Evolutionary conservation across 2,329 filamentous ascomycete species (phyloP), one percentile per base, ranked within the genome.

Genomic region (Penicillium freii): DNA sequence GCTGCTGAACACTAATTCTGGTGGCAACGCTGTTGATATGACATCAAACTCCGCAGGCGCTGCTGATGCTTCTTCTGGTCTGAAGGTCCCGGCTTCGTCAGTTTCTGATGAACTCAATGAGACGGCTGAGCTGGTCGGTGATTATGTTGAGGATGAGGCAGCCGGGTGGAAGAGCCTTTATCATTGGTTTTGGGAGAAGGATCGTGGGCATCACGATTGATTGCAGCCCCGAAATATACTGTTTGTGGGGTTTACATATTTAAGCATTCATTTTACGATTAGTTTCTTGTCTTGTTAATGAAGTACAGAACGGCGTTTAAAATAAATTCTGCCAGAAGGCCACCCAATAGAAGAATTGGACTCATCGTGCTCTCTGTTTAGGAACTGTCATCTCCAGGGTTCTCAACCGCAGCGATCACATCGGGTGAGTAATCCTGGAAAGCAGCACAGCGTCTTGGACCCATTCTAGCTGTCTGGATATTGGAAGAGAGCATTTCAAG

Each of bases 101-200:
- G 23, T 63, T 43, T 23, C 63, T 5, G 58, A 62, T 48, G 70
- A 69, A 11, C 64, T 73, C 5, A 75, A 78, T 58, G 77, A 78
- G 58, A 76, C 76, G 33, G 77, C 76, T 8, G 76, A 78, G 59
- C 67, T 79, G 62, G 75, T 79, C 17, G 72, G 69, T 3, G 77
- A 79, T 56, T 79, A 78, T 63, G 74, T 79, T 29, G 75, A 78
- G 49, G 77, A 78, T 56, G 75, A 75, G 39, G 69, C 70, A 10
- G 67, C 62, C 1, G 71, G 75, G 49, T 77, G 75, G 74, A 71
- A 70, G 61, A 72, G 68, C 44, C 58, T 78, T 46, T 78, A 79
- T 56, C 70, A 71, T 56, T 76, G 73, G 73, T 76, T 77, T 42
- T 74, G 73, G 73, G 73, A 70, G 51, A 75, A 70, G 60, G 67